Base-by-base conservation (phyloP, 306 rosid species). In the Benincasa hispida region DNA sequence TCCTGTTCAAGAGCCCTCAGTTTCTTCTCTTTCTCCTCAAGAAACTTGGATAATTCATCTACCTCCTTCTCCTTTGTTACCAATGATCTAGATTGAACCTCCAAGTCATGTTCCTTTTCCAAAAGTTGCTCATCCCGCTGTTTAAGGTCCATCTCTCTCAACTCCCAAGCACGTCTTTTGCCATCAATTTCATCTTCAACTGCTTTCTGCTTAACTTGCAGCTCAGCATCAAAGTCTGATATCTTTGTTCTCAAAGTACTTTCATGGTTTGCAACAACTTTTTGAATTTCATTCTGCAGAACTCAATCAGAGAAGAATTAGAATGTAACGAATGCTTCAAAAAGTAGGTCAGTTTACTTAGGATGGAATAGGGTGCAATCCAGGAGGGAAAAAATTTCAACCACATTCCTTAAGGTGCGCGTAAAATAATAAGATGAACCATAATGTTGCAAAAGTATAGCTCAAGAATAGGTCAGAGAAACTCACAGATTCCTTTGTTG, bases 141-240 rank as follows among this genome's bases (percentile, higher is more conserved):
- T 70, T 82, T 90, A 66, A 91, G 97, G 83, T 94, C 99, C 79
- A 94, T 91, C 85, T 94, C 99, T 85, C 86, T 89, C 83, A 94
- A 87, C 87, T 94, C 99, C 99, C 99, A 94, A 61, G 97, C 91
- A 79, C 97, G 83, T 85, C 93, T 87, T 85, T 87, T 91, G 42
- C 88, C 48, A 79, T 89, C 96, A 83, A 94, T 87, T 82, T 94
- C 97, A 72, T 87, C 86, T 82, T 92, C 97, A 85, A 87, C 87
- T 18, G 58, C 25, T 81, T 92, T 94, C 35, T 84, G 80, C 83
- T 76, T 88, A 79, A 65, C 69, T 72, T 90, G 87, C 81, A 94
- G 82, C 87, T 92, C 96, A 65, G 84, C 80, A 80, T 92, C 99
- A 83, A 91, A 85, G 53, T 87, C 89, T 72, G 79, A 66, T 80